Percentiles rank a stretch among this genome's conserved stretches.
phyloP scores from a whole-genome alignment of 2,329 filamentous ascomycete species.

The Colletotrichum camelliae region DNA sequence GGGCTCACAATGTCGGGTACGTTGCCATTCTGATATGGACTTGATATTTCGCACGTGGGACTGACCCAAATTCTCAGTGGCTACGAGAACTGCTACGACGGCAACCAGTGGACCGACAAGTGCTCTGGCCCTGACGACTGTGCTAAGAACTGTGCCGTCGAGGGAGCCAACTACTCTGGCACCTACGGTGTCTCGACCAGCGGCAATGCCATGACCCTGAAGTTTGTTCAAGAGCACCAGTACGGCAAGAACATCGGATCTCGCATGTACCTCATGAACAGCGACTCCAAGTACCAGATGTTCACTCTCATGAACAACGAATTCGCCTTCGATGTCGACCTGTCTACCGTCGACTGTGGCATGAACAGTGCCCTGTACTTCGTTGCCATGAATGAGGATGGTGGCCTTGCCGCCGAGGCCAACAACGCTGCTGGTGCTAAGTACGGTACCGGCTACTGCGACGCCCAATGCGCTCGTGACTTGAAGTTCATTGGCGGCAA shows the following conservation, averaged over 20 bases:
- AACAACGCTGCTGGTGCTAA: conserved; percentile 53
- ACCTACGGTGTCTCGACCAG: conserved; percentile 51
- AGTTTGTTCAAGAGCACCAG: conserved; percentile 52
- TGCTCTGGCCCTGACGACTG: conserved; percentile 41
- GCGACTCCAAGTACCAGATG: conserved; percentile 58
- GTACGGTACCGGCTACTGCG: conserved; percentile 62
- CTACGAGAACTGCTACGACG: conserved; percentile 36
- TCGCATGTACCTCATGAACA: conserved; percentile 61
- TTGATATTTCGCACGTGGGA: conserved; percentile 25
- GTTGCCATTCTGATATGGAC: conserved; percentile 36
- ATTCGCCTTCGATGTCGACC: conserved; percentile 69
- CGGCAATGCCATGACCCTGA: conserved; percentile 49
- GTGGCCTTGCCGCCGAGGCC: conserved; percentile 49
- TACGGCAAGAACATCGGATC: conserved; percentile 41
- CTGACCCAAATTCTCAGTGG: neutral
- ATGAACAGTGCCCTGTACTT: conserved; percentile 62
- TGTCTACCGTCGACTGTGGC: conserved; percentile 65
- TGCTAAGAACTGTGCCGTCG: conserved; percentile 44
- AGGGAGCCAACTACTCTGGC: conserved; percentile 46
- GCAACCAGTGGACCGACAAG: conserved; percentile 34
- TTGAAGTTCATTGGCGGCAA: conserved; percentile 56
- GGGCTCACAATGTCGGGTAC: conserved; percentile 42
- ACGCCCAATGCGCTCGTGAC: conserved; percentile 50
- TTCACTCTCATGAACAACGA: conserved; percentile 64
- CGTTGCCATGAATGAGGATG: conserved; percentile 54